Evolutionary conservation across 106 monocot species (phyloP).

Genomic region (Dioscorea alata): DNA sequence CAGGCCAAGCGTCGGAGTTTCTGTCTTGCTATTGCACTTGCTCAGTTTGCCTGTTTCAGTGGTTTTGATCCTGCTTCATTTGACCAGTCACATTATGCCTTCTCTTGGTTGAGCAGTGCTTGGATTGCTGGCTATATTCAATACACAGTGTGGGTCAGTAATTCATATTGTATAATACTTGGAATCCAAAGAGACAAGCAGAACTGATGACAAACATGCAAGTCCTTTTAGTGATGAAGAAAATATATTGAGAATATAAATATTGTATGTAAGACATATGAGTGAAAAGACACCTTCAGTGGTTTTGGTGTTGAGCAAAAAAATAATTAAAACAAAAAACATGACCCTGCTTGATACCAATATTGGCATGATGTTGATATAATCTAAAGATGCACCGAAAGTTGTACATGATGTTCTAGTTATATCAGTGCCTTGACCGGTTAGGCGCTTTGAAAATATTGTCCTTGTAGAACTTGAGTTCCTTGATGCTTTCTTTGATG

Average conservation of each 20-base stretch:
- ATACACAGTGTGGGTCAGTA: too few relatives aligned
- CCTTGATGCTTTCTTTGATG: constrained; percentile 79
- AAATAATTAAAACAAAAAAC: too few relatives aligned
- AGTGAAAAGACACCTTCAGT: too few relatives aligned
- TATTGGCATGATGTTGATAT: too few relatives aligned
- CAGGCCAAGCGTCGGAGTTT: constrained; percentile 5
- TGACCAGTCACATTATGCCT: not conserved
- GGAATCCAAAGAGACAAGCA: not conserved
- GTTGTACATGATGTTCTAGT: too few relatives aligned
- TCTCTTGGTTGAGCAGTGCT: not conserved
- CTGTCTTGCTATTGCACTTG: not conserved
- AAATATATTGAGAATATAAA: too few relatives aligned
- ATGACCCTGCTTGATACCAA: too few relatives aligned
- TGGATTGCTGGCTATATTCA: too few relatives aligned
- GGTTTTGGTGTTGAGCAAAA: too few relatives aligned
- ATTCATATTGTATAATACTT: not conserved
- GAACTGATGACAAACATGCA: not conserved
- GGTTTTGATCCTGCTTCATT: not conserved
- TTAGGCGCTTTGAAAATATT: constrained; percentile 59
- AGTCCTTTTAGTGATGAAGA: not conserved
- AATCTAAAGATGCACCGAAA: too few relatives aligned
- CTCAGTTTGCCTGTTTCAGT: constrained; percentile 1
- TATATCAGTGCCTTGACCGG: constrained; percentile 12
- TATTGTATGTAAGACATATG: too few relatives aligned
- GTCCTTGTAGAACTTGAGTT: constrained; percentile 79